These are phyloP conservation scores for Cytidiella melzeri DNA, from an alignment of 768 basidiomycete genomes.

Conservation along the genomic window DNA sequence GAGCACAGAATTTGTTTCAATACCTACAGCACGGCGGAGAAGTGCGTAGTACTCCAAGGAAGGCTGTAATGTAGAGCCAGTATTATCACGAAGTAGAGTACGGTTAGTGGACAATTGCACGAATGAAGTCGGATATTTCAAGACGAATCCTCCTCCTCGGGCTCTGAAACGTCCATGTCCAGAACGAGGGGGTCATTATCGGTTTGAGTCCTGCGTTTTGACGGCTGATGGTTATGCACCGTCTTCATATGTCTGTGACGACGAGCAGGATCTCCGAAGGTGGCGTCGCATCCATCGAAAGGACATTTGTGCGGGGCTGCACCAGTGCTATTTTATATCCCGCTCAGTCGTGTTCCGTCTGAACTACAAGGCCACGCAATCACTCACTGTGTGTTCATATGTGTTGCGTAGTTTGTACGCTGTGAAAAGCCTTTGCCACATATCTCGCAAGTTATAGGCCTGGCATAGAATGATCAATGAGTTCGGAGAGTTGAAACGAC, in stretches of 20 bases:
- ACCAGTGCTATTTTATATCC: conserved; percentile 42
- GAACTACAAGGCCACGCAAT: conserved; percentile 3
- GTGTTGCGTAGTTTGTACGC: conserved; percentile 54
- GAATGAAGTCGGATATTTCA: neutral
- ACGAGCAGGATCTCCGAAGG: conserved; percentile 61
- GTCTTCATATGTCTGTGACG: conserved; percentile 54
- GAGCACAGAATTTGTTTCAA: no score
- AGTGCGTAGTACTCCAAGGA: no score
- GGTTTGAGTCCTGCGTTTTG: conserved; percentile 35
- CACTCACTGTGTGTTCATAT: conserved; percentile 47
- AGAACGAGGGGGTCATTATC: conserved; percentile 19
- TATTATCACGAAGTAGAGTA: no score
- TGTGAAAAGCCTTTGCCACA: conserved; percentile 52
- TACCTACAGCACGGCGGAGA: no score
- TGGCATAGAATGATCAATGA: conserved; percentile 19
- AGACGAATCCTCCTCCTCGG: conserved; percentile 16
- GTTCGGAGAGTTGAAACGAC: conserved; percentile 15
- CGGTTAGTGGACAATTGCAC: no score
- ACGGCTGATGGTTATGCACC: conserved; percentile 45
- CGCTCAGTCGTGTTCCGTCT: neutral
- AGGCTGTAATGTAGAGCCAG: no score
- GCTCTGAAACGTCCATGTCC: conserved; percentile 17
- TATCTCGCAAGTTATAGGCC: conserved; percentile 45
- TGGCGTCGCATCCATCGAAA: conserved; percentile 39
- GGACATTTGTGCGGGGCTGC: conserved; percentile 48